A percentile compares a stretch with the other conserved stretches of the same genome.
Conservation (phyloP, 192 early-diverging fungal genomes). For the Linnemannia hyalina region DNA sequence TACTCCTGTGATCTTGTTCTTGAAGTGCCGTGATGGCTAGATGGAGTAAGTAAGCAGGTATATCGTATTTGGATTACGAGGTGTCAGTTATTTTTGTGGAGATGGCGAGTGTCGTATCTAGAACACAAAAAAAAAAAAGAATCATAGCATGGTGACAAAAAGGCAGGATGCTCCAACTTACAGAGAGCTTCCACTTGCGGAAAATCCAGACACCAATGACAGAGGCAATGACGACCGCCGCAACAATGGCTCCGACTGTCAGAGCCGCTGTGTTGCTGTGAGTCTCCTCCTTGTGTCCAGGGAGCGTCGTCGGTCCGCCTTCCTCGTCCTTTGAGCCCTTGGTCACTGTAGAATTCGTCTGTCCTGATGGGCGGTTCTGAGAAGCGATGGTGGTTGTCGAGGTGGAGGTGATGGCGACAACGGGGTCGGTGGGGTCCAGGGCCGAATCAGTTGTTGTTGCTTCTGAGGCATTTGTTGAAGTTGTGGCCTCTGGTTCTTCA, state of each 20-base stretch:
- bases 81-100: too few relatives aligned
- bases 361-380: not conserved
- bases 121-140: not conserved
- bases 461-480: not conserved
- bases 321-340: not conserved
- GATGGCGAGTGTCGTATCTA: too few relatives aligned
- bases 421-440: not conserved
- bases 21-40: constrained; percentile 49
- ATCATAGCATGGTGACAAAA: not conserved
- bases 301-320: not conserved
- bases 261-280: constrained; percentile 1
- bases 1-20: constrained; percentile 25
- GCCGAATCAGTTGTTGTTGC: not conserved
- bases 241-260: constrained; percentile 32
- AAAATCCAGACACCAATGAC: constrained; percentile 54
- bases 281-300: not conserved
- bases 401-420: not conserved
- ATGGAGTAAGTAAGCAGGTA: not conserved
- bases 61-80: too few relatives aligned
- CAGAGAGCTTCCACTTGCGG: constrained; percentile 54
- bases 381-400: not conserved
- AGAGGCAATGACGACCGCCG: constrained; percentile 12
- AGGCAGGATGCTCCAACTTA: not conserved
- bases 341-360: not conserved
- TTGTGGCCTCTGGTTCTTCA: not conserved